Evolutionary conservation across 345 rosid genomes (phyloP).

Genomic region (Moricandia arvensis): DNA sequence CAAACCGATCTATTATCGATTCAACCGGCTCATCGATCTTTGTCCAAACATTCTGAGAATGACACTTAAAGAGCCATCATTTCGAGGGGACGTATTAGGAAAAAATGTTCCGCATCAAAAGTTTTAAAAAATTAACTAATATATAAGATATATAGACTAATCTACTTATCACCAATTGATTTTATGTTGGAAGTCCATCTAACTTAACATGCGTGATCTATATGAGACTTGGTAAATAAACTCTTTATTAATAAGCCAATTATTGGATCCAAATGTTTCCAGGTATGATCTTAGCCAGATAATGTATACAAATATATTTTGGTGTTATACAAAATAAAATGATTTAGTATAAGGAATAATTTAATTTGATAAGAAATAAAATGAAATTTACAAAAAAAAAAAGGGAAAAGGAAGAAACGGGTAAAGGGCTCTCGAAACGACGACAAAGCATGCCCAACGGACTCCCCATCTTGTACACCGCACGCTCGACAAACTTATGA

Average conservation of each 20-base stretch:
- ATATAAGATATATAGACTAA: too few relatives aligned
- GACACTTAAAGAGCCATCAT: too few relatives aligned
- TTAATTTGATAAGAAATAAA: neutral
- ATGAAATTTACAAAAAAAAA: neutral
- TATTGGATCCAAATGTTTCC: neutral
- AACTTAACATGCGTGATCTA: too few relatives aligned
- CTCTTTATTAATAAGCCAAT: neutral
- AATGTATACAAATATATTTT: neutral
- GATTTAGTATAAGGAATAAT: conserved; percentile 7
- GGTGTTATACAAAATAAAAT: neutral
- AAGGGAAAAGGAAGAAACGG: conserved; percentile 11
- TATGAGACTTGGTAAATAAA: neutral
- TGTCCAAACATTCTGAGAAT: too few relatives aligned
- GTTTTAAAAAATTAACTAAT: too few relatives aligned
- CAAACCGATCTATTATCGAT: too few relatives aligned
- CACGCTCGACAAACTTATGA: conserved; percentile 46
- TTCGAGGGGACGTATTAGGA: too few relatives aligned
- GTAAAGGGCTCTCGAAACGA: conserved; percentile 33
- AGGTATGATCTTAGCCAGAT: neutral
- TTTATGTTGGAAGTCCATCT: too few relatives aligned
- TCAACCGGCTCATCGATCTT: too few relatives aligned
- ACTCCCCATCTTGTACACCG: conserved; percentile 39
- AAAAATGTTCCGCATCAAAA: too few relatives aligned
- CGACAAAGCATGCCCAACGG: conserved; percentile 48
- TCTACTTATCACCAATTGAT: too few relatives aligned